Percentiles rank a stretch among this genome's conserved stretches.
Evolutionary conservation across 1,284 basidiomycete genomes (phyloP).

Genomic region (Austropuccinia psidii): DNA sequence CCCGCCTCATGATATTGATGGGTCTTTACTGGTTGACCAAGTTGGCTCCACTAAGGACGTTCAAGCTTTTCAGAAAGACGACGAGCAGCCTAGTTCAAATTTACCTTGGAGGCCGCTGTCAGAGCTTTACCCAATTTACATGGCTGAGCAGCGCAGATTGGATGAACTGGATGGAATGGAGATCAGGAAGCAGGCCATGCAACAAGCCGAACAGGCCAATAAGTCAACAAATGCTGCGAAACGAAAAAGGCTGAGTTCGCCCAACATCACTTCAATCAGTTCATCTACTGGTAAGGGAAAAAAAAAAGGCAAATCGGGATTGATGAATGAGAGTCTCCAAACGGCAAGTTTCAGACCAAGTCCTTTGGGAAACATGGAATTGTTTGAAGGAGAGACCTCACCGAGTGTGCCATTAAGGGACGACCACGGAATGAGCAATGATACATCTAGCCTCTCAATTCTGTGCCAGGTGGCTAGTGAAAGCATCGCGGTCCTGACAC

Average conservation of each 20-base stretch:
- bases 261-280: background rate
- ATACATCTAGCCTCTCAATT: too few species aligned
- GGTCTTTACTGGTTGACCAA: background rate
- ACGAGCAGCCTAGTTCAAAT: background rate
- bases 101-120: constrained; percentile 24
- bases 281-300: background rate
- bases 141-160: constrained; percentile 26
- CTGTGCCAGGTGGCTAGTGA: too few species aligned
- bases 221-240: constrained; percentile 4
- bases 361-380: constrained; percentile 13
- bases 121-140: constrained; percentile 27
- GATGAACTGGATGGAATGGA: constrained; percentile 25
- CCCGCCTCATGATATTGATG: constrained; percentile 50
- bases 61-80: background rate
- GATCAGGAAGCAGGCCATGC: background rate
- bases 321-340: background rate
- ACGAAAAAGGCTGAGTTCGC: constrained; percentile 8
- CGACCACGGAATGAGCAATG: too few species aligned
- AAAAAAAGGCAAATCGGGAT: constrained; percentile 15
- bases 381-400: too few species aligned
- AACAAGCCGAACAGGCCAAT: background rate
- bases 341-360: constrained; percentile 24
- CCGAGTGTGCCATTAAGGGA: too few species aligned
- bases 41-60: background rate
- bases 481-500: too few species aligned